Base-by-base conservation (phyloP, 169 alveolate genomes). In the Theileria sp. region DNA sequence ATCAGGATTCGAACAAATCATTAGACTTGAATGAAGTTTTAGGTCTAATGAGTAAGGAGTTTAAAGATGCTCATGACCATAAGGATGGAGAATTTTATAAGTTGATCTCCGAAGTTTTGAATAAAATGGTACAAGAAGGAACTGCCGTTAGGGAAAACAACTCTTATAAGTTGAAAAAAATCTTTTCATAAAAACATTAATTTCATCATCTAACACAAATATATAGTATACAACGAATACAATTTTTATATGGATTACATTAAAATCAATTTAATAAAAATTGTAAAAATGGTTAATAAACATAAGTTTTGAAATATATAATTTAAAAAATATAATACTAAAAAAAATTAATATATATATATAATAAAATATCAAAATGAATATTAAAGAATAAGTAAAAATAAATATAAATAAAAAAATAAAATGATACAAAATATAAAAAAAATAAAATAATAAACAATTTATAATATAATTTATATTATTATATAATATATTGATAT, bases 71-170 rank as follows among this genome's bases (percentile, higher is more conserved):
- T n/a, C 13, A 21, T 19, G 68, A 60, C n/a, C 44, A 64, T 32
- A 64, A 38, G 38, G 72, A 64, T 6, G 38, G 51, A 23, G 72
- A 64, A 21, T 12, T 15, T 28, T 64, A 64, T 38, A 64, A 64
- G 38, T n/a, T 64, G 50, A 38, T 64, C 0, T 38, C 44, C 38
- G 72, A 64, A 6, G 72, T 64, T 3, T 21, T 64, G 49, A 64
- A 64, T 21, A 64, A 64, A 21, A 64, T 64, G 72, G 54, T 28
- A 21, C 72, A 64, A 38, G 72, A 64, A 21, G 72, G 72, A 21
- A 64, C 72, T 12, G 72, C 44, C 1, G 72, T 30, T 17, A 4
- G 23, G 50, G 72, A 64, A 64, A 64, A 64, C 72, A 64, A 64
- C 50, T 28, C 54, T 6, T 64, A 64, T 38, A 15, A 13, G 25